Evolutionary conservation across 2,329 filamentous ascomycete species (phyloP).

Genomic region (Talaromyces islandicus): DNA sequence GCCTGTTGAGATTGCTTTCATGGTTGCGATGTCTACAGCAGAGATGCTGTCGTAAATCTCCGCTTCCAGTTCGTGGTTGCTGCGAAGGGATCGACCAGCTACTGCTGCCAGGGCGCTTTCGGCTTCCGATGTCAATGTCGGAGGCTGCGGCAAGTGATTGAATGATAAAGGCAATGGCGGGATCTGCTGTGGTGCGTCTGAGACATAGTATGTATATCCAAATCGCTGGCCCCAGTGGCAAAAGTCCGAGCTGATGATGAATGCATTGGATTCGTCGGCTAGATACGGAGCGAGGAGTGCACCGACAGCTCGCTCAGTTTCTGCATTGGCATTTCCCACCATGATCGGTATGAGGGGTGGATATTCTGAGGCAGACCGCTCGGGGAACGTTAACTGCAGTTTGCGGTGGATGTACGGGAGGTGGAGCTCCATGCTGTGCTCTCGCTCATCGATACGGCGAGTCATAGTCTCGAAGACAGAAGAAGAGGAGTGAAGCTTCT

Average conservation of each 20-base stretch:
- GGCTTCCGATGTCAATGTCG: constrained; percentile 20
- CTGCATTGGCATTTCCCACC: constrained; percentile 65
- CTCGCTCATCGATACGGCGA: constrained; percentile 61
- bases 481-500: constrained; percentile 27
- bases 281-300: constrained; percentile 71
- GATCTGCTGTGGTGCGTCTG: constrained; percentile 37
- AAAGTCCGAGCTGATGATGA: constrained; percentile 91
- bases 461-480: constrained; percentile 52
- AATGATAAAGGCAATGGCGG: constrained; percentile 33
- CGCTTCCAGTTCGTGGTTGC: constrained; percentile 30
- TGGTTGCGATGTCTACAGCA: constrained; percentile 71
- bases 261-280: constrained; percentile 65
- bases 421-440: constrained; percentile 97
- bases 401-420: constrained; percentile 87
- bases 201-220: constrained; percentile 72
- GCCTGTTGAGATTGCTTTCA: constrained; percentile 77
- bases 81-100: constrained; percentile 25
- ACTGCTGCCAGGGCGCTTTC: constrained; percentile 23
- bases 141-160: constrained; percentile 37
- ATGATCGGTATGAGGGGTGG: constrained; percentile 80
- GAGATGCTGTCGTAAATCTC: constrained; percentile 81
- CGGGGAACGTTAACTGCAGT: constrained; percentile 48
- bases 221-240: constrained; percentile 92
- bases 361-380: constrained; percentile 49
- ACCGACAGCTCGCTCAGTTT: constrained; percentile 64